Percentiles rank a stretch among this genome's conserved stretches.
Evolutionary conservation across 176 grass and related monocot genomes (phyloP).

Genomic region (Aegilops sharonensis): DNA sequence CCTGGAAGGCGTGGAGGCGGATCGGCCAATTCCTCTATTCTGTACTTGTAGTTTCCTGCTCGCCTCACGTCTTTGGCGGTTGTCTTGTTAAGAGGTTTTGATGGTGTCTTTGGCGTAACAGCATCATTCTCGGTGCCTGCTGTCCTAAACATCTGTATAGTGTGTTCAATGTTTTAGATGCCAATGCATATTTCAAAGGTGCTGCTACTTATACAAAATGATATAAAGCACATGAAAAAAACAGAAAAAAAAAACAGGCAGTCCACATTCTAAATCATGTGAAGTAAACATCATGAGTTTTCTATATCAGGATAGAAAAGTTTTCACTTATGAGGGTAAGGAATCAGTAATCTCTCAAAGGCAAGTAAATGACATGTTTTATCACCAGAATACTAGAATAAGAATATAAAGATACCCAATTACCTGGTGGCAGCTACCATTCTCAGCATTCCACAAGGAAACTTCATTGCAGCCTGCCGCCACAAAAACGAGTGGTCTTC

Average conservation of each 20-base stretch:
- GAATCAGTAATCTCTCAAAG: not conserved
- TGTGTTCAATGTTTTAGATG: conserved; percentile 28
- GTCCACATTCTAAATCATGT: not conserved
- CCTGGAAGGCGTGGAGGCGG: conserved; percentile 66
- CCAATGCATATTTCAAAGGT: not conserved
- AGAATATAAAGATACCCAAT: not conserved
- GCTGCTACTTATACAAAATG: not conserved
- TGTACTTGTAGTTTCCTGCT: conserved; percentile 69
- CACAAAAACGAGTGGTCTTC: conserved; percentile 86
- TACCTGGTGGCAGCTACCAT: conserved; percentile 98
- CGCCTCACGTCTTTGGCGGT: conserved; percentile 55
- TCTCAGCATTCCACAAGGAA: conserved; percentile 96
- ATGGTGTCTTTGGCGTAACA: conserved; percentile 49
- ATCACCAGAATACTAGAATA: not conserved
- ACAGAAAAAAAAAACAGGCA: not conserved
- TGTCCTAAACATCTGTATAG: conserved; percentile 77
- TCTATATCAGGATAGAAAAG: conserved; percentile 2
- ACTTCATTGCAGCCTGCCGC: conserved; percentile 85
- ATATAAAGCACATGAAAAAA: not conserved
- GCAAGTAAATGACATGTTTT: not conserved
- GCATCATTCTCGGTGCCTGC: conserved; percentile 70
- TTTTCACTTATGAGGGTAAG: not conserved
- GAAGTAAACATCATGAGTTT: not conserved
- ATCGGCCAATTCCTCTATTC: conserved; percentile 85
- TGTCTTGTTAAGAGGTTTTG: conserved; percentile 56